phyloP scores from a whole-genome alignment of 768 basidiomycete genomes.

The Lactarius sanguifluus region DNA sequence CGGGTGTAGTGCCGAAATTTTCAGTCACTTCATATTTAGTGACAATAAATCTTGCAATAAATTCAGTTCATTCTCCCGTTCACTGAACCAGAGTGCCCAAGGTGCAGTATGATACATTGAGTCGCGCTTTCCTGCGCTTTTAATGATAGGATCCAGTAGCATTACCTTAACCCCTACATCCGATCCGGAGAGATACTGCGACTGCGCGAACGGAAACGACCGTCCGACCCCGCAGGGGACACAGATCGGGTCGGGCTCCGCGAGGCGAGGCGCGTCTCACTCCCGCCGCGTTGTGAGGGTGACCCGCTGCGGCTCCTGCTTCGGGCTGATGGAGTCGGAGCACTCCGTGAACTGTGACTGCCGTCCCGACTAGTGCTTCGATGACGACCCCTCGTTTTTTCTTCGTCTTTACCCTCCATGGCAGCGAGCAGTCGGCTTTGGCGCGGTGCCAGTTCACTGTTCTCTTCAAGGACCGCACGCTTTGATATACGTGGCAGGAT shows the following conservation, averaged over 20 bases:
- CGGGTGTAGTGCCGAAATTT: too few relatives aligned
- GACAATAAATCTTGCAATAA: too few relatives aligned
- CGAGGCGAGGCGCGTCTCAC: conserved; percentile 66
- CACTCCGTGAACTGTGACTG: conserved; percentile 39
- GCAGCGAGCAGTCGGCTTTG: conserved; percentile 87
- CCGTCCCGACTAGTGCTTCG: conserved; percentile 38
- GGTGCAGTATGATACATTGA: not conserved
- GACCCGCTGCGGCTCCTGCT: conserved; percentile 38
- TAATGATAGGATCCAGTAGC: not conserved
- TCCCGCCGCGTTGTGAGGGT: conserved; percentile 52
- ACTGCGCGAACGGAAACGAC: conserved; percentile 37
- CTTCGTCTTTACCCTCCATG: conserved; percentile 71
- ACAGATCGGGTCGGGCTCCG: conserved; percentile 43
- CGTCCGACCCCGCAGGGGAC: conserved; percentile 32
- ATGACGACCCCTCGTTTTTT: conserved; percentile 40
- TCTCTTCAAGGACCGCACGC: conserved; percentile 87
- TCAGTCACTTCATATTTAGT: too few relatives aligned
- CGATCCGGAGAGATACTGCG: conserved; percentile 43
- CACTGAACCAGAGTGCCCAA: too few relatives aligned
- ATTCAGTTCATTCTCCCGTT: too few relatives aligned
- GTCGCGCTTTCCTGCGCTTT: not conserved
- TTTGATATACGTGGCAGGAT: conserved; percentile 89
- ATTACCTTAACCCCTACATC: conserved; percentile 43
- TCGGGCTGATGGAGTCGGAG: conserved; percentile 33
- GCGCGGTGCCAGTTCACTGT: conserved; percentile 81